Conservation (phyloP, 805 yeast species). For the Vanderwaltozyma yarrowii region DNA sequence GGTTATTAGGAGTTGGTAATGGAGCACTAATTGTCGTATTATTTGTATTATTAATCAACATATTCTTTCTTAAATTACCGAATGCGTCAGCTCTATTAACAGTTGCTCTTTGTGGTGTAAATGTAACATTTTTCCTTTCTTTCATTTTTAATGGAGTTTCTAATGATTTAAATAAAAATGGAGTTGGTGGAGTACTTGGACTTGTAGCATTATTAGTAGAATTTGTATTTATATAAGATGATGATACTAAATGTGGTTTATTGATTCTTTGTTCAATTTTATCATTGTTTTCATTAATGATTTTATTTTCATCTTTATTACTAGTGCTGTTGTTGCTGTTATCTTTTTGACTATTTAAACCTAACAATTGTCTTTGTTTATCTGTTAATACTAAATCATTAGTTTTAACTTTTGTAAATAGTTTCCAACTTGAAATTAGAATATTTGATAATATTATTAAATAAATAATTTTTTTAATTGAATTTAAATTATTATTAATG, state of each 20-base stretch:
- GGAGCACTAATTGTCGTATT: neutral
- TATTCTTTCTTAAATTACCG: conserved; percentile 9
- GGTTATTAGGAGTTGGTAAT: neutral
- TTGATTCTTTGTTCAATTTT: neutral
- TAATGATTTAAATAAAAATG: conserved; percentile 23
- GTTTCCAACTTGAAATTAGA: conserved; percentile 21
- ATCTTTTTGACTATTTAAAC: conserved; percentile 12
- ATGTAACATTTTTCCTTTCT: conserved; percentile 1
- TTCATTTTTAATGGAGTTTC: conserved; percentile 18
- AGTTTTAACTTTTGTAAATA: conserved; percentile 24
- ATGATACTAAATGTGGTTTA: conserved; percentile 12
- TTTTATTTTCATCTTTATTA: neutral
- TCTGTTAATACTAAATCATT: conserved; percentile 26
- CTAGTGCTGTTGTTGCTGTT: too few species aligned
- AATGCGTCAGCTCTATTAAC: conserved; percentile 21
- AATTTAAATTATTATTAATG: too few species aligned
- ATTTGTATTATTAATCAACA: neutral
- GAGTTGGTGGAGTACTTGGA: conserved; percentile 8
- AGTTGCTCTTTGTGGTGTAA: neutral
- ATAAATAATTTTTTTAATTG: too few species aligned
- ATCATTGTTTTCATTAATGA: neutral
- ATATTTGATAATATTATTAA: conserved; percentile 21
- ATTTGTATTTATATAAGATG: neutral
- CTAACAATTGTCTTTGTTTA: conserved; percentile 29
- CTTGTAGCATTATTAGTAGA: neutral